These are phyloP conservation scores for Raphanus raphanistrum DNA, from an alignment of 345 rosid genomes.

Conservation along the genomic window DNA sequence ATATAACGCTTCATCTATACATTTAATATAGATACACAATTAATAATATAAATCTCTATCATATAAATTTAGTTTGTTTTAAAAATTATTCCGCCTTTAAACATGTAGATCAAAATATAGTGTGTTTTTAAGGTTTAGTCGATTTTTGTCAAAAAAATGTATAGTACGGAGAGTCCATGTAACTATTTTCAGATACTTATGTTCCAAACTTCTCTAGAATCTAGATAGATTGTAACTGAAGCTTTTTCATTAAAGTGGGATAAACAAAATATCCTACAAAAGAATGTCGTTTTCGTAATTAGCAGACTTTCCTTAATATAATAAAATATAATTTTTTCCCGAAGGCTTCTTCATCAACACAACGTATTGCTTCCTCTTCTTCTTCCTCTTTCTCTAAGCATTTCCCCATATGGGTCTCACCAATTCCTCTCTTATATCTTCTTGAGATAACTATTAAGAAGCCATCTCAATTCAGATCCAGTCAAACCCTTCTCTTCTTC, in stretches of 20 bases:
- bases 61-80: too few species aligned
- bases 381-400: slow-evolving; percentile 6
- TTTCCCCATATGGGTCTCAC: slow-evolving; percentile 36
- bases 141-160: too few species aligned
- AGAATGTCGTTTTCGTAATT: slow-evolving; percentile 41
- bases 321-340: background rate
- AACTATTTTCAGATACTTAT: slow-evolving; percentile 7
- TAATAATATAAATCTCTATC: too few species aligned
- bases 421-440: slow-evolving; percentile 24
- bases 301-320: slow-evolving; percentile 16
- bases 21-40: too few species aligned
- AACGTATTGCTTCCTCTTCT: slow-evolving; percentile 30
- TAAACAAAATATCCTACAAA: slow-evolving; percentile 24
- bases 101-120: too few species aligned
- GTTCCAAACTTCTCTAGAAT: background rate
- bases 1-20: too few species aligned
- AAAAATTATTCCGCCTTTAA: too few species aligned
- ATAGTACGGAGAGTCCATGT: background rate
- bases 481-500: slow-evolving; percentile 32
- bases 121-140: too few species aligned
- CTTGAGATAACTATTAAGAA: slow-evolving; percentile 29
- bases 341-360: slow-evolving; percentile 19
- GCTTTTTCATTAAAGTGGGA: slow-evolving; percentile 8
- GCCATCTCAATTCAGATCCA: slow-evolving; percentile 37
- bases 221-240: slow-evolving; percentile 34